Evolutionary conservation across 345 rosid species (phyloP), one percentile per base, ranked within the genome.

Genomic region (Draba incana): DNA sequence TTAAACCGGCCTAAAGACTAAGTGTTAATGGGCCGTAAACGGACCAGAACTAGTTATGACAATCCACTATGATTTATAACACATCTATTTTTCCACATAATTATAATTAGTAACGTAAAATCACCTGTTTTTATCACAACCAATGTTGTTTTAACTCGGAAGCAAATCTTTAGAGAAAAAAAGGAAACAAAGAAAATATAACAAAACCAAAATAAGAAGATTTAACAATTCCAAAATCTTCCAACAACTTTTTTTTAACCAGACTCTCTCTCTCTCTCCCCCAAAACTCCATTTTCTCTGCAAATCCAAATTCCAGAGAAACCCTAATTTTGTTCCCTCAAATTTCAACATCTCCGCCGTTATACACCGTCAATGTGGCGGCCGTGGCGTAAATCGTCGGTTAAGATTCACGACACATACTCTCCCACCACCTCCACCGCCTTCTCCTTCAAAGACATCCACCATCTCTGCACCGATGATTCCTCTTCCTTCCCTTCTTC

Each of bases 351-450:
- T 51, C 49, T 51, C 62, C 77, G 57, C 60, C 62, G 41, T 56
- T 56, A 56, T 53, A 61, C 69, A 74, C 81, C 83, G 69, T 80
- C 86, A 79, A 92, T 92, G 98, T 92, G 98, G 98, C 88, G 88
- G 82, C 85, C 84, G 84, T 80, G 92, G 89, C 77, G 77, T 16
- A 84, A 84, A 82, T 74, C 98, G 53, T 66, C 86, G 56, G 81
- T 81, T 35, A 77, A 75, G 75, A 75, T 81, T 79, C 83, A 71
- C 78, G 77, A 75, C 62, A 62, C 74, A 1, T 66, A 59, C 15
- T 62, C 80, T 31, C 74, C 80, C 23, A 28, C 82, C 41, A 48
- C 82, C 41, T 48, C 83, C 3, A 82, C 84, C 4, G 83, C 84
- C 75, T 77, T 91, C 39, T 81, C 92, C 25, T 88, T 90, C 84